phyloP scores from a whole-genome alignment of 495 filamentous ascomycete species.

The Lophiostoma macrostomum region DNA sequence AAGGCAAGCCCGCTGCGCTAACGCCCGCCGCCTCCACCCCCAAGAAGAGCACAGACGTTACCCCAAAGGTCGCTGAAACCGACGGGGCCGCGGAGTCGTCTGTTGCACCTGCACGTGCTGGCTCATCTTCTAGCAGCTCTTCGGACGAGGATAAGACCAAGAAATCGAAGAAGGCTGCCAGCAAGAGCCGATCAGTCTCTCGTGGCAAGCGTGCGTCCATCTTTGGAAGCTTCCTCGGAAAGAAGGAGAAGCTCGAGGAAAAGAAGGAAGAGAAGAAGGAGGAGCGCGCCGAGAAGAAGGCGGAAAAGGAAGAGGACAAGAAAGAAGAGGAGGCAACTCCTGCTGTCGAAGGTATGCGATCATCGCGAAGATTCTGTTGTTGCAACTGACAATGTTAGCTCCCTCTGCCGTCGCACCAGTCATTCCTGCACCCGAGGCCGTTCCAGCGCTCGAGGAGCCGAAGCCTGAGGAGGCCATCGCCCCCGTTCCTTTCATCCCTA shows the following conservation, averaged over 20 bases:
- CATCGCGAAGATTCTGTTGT: slow-evolving; percentile 8
- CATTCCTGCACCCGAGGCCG: slow-evolving; percentile 35
- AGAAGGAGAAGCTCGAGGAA: slow-evolving; percentile 54
- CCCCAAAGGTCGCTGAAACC: slow-evolving; percentile 34
- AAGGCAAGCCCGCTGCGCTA: slow-evolving; percentile 39
- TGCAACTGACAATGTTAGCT: slow-evolving; percentile 1
- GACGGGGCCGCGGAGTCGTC: slow-evolving; percentile 18
- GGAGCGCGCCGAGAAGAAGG: no score
- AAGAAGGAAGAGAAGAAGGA: slow-evolving; percentile 52
- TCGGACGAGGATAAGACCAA: slow-evolving; percentile 44
- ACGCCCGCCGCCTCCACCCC: slow-evolving; percentile 33
- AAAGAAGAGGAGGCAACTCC: slow-evolving; percentile 35
- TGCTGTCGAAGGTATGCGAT: slow-evolving; percentile 36
- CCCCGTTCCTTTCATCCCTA: slow-evolving; percentile 34
- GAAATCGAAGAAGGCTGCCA: slow-evolving; percentile 35
- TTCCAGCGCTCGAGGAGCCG: slow-evolving; percentile 35
- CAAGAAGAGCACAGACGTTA: slow-evolving; percentile 42
- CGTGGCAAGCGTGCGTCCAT: slow-evolving; percentile 77
- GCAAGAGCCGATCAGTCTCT: slow-evolving; percentile 68
- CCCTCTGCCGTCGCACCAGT: slow-evolving; percentile 26
- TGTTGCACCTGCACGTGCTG: slow-evolving; percentile 28
- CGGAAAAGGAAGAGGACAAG: slow-evolving; percentile 46
- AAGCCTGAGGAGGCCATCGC: slow-evolving; percentile 35
- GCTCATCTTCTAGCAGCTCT: slow-evolving; percentile 33
- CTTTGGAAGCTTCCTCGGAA: slow-evolving; percentile 71